Conservation (phyloP, 306 rosid genomes). For the Acacia crassicarpa region DNA sequence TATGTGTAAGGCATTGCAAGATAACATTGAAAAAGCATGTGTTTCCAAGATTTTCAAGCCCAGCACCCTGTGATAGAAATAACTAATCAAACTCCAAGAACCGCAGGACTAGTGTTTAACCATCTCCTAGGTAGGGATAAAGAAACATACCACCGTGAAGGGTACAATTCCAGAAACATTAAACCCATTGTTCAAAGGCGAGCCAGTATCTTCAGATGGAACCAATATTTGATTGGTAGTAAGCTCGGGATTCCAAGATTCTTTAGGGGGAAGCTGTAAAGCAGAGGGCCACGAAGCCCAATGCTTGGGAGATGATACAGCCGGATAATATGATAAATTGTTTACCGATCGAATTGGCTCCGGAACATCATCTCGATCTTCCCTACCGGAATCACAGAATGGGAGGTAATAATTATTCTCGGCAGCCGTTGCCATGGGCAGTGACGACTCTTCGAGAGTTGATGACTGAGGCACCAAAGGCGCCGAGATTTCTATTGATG, state of each 20-base stretch:
- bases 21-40: constrained; percentile 86
- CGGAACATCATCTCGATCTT: constrained; percentile 10
- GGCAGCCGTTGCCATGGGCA: neutral
- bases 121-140: neutral
- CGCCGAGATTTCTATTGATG: neutral
- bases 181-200: neutral
- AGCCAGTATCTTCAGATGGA: neutral
- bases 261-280: constrained; percentile 18
- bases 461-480: constrained; percentile 1
- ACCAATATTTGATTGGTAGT: neutral
- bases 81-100: constrained; percentile 6
- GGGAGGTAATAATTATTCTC: neutral
- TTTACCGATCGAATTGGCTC: neutral
- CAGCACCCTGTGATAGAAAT: constrained; percentile 70
- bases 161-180: constrained; percentile 25
- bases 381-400: neutral
- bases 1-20: constrained; percentile 88
- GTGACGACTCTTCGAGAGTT: constrained; percentile 10
- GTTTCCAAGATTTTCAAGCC: constrained; percentile 77
- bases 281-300: constrained; percentile 4
- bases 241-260: neutral
- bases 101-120: neutral
- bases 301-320: constrained; percentile 22
- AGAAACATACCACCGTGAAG: constrained; percentile 44
- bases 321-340: constrained; percentile 7